Percentiles rank a stretch among this genome's conserved stretches.
Evolutionary conservation across 805 yeast species (phyloP).

Genomic region (Teunomyces aglyptinius): DNA sequence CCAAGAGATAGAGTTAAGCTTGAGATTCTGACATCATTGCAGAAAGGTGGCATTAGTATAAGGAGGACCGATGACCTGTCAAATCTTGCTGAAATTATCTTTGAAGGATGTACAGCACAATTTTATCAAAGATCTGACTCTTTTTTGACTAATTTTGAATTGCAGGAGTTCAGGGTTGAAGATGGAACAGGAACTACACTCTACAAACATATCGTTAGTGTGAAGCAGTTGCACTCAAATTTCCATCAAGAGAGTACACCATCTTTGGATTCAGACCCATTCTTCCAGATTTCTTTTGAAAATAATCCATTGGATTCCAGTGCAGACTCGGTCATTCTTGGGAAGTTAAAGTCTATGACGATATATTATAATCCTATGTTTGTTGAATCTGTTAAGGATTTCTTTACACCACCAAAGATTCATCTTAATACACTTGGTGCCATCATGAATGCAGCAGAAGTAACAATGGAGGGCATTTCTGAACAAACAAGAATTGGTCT

Average conservation of each 20-base stretch:
- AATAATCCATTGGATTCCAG: conserved; percentile 78
- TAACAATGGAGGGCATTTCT: conserved; percentile 88
- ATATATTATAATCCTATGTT: conserved; percentile 85
- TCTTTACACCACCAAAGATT: conserved; percentile 83
- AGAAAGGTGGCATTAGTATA: conserved; percentile 75
- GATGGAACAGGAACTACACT: conserved; percentile 79
- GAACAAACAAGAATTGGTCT: conserved; percentile 87
- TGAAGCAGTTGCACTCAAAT: conserved; percentile 54
- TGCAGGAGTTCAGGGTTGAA: conserved; percentile 79
- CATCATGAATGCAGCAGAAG: conserved; percentile 90
- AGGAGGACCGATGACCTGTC: conserved; percentile 36
- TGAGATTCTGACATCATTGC: conserved; percentile 64
- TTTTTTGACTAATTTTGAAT: conserved; percentile 63
- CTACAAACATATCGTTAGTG: conserved; percentile 87
- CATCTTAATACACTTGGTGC: conserved; percentile 89
- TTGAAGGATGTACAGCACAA: conserved; percentile 77
- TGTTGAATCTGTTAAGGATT: conserved; percentile 67
- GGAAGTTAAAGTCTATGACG: conserved; percentile 82
- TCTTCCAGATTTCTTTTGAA: conserved; percentile 81
- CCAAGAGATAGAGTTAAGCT: conserved; percentile 74
- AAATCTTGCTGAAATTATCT: conserved; percentile 71
- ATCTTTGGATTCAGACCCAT: conserved; percentile 48
- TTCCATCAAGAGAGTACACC: conserved; percentile 22
- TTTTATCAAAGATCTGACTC: conserved; percentile 80
- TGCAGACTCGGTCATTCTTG: conserved; percentile 76